Conservation (phyloP, 1,284 basidiomycete genomes). For the Termitomyces sp. region DNA sequence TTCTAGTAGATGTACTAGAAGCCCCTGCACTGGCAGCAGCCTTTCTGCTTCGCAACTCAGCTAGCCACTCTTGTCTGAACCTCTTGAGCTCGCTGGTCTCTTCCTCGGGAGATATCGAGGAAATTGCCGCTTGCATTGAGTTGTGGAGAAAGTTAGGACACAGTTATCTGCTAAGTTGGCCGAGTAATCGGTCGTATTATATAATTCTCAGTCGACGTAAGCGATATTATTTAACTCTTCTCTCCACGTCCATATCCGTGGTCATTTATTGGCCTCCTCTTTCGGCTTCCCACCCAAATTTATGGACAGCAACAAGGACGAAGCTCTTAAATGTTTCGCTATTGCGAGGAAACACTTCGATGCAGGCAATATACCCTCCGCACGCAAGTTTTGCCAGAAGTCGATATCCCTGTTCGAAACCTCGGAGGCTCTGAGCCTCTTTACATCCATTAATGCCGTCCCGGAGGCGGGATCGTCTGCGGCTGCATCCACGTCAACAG, state of each 20-base stretch:
- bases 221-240: slow-evolving; percentile 4
- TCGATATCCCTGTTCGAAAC: slow-evolving; percentile 83
- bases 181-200: slow-evolving; percentile 4
- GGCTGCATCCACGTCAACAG: slow-evolving; percentile 29
- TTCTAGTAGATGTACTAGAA: neutral
- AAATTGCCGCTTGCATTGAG: slow-evolving; percentile 11
- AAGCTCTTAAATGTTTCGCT: slow-evolving; percentile 74
- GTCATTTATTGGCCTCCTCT: slow-evolving; percentile 14
- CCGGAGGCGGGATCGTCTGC: slow-evolving; percentile 32
- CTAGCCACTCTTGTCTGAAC: slow-evolving; percentile 74
- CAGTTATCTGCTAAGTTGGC: slow-evolving; percentile 5
- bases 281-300: slow-evolving; percentile 5
- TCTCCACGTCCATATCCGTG: slow-evolving; percentile 19
- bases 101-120: slow-evolving; percentile 16
- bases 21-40: slow-evolving; percentile 4
- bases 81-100: slow-evolving; percentile 47
- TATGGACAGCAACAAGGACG: slow-evolving; percentile 91
- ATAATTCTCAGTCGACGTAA: slow-evolving; percentile 8
- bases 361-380: slow-evolving; percentile 68
- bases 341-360: slow-evolving; percentile 75
- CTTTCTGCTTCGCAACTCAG: slow-evolving; percentile 52
- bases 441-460: slow-evolving; percentile 58
- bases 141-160: neutral
- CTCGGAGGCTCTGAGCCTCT: slow-evolving; percentile 67
- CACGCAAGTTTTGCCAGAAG: slow-evolving; percentile 90